Base-by-base conservation (phyloP, 140 eudicot genomes). In the Cichorium intybus region DNA sequence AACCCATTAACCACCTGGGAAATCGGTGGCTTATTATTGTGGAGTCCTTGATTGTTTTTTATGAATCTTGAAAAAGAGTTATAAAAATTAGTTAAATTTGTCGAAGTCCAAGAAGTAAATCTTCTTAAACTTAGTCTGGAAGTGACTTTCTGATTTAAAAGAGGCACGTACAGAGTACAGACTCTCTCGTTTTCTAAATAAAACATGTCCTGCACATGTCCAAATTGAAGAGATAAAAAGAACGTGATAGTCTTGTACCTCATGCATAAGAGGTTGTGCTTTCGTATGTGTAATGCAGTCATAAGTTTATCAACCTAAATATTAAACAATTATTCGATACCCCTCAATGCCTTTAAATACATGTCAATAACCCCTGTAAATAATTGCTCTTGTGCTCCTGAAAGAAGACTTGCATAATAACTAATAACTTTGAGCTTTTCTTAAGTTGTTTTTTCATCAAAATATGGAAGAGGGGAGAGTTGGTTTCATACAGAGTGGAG, bases 261-360 rank as follows among this genome's bases (percentile, higher is more conserved):
- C 17, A 41, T 41, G 45, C n/a, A 37, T 10, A 11, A 2, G 45
- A 37, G 15, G 5, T 37, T 10, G 41, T 34, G 41, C 41, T 23
- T 21, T 24, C 23, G 10, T 24, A 15, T 15, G 61, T 55, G 15
- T 21, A 7, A 12, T 21, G 8, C 5, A 20, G 22, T n/a, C 24
- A 47, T 7, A 5, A 20, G 14, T 27, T n/a, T 26, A n/a, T n/a
- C 70, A 29, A 20, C 23, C 33, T 14, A 47, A 0, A 22, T 26
- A 64, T 49, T 49, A 64, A 64, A 28, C 22, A 24, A 37, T 16
- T 18, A 15, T 14, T 20, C 20, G 12, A 60, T 23, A n/a, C 21
- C 24, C 17, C 11, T 49, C 61, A 51, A 15, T 66, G 41, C 18
- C 62, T 66, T 51, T 66, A 66, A 66, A 66, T 52, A 53, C 62